Conservation (phyloP, 1,284 basidiomycete species). For the Rhizoctonia solani region DNA sequence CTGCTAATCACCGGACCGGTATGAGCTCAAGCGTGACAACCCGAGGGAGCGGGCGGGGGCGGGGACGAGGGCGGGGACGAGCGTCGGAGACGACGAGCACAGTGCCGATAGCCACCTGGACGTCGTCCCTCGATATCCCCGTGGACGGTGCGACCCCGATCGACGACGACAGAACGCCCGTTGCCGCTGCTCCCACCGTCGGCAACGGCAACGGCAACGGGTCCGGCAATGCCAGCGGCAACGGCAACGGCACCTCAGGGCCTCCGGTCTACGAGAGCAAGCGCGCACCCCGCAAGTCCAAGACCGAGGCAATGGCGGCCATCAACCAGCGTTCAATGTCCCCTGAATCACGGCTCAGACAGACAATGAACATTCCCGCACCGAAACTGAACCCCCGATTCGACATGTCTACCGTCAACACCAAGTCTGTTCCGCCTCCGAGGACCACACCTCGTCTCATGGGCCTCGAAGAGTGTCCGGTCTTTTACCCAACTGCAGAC, state of each 20-base stretch:
- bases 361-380: slow-evolving; percentile 44
- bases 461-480: slow-evolving; percentile 87
- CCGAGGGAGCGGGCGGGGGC: slow-evolving; percentile 13
- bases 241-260: neutral
- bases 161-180: slow-evolving; percentile 4
- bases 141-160: slow-evolving; percentile 19
- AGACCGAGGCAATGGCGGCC: slow-evolving; percentile 78
- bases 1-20: neutral
- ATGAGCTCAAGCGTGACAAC: slow-evolving; percentile 7
- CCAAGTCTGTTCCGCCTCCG: slow-evolving; percentile 50
- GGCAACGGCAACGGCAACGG: neutral
- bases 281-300: slow-evolving; percentile 81
- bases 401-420: slow-evolving; percentile 73
- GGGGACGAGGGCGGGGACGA: neutral
- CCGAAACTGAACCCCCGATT: slow-evolving; percentile 51
- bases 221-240: neutral
- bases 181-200: too few species aligned
- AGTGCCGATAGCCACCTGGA: slow-evolving; percentile 10
- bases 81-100: neutral
- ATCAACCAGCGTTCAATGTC: slow-evolving; percentile 67
- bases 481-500: slow-evolving; percentile 84
- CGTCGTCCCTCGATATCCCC: slow-evolving; percentile 25
- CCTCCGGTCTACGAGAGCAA: slow-evolving; percentile 22
- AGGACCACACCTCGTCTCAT: slow-evolving; percentile 66
- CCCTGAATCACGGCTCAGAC: slow-evolving; percentile 44